Evolutionary conservation across 768 basidiomycete genomes (phyloP).

Genomic region (Rossbeevera mucosa): DNA sequence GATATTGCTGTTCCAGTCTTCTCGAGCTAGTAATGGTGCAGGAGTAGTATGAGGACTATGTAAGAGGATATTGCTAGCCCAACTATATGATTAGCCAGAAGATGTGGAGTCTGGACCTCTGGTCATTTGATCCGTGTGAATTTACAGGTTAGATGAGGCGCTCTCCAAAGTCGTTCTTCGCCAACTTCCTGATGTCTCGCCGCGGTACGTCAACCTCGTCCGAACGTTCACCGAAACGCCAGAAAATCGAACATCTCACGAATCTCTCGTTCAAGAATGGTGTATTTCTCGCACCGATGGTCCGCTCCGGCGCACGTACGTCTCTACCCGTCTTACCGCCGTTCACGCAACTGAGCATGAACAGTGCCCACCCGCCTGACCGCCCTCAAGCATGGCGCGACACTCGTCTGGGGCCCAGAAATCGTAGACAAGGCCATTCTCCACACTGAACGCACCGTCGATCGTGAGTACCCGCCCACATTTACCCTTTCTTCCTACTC

Average conservation of each 20-base stretch:
- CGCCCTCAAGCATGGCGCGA: constrained; percentile 88
- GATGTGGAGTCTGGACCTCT: too few relatives aligned
- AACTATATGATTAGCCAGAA: too few relatives aligned
- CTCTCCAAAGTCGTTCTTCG: background rate
- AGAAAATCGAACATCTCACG: constrained; percentile 55
- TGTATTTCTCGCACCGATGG: constrained; percentile 97
- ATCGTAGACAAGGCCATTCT: constrained; percentile 95
- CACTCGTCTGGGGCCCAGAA: constrained; percentile 95
- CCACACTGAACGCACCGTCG: constrained; percentile 74
- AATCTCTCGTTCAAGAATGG: constrained; percentile 81
- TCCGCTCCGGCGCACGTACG: constrained; percentile 85
- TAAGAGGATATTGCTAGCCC: too few relatives aligned
- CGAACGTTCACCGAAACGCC: constrained; percentile 44
- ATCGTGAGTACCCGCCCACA: constrained; percentile 58
- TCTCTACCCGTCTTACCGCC: constrained; percentile 10
- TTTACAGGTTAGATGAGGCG: background rate
- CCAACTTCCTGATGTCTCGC: constrained; percentile 37
- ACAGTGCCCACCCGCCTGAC: constrained; percentile 82
- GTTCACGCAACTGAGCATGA: constrained; percentile 6
- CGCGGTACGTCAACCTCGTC: constrained; percentile 44
- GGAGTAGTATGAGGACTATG: too few relatives aligned
- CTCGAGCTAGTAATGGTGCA: too few relatives aligned
- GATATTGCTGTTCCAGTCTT: too few relatives aligned
- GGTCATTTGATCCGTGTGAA: too few relatives aligned
- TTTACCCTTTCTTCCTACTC: background rate